Conservation (phyloP, 225 moss, liverwort and hornwort genomes). For the Marchantia paleacea region DNA sequence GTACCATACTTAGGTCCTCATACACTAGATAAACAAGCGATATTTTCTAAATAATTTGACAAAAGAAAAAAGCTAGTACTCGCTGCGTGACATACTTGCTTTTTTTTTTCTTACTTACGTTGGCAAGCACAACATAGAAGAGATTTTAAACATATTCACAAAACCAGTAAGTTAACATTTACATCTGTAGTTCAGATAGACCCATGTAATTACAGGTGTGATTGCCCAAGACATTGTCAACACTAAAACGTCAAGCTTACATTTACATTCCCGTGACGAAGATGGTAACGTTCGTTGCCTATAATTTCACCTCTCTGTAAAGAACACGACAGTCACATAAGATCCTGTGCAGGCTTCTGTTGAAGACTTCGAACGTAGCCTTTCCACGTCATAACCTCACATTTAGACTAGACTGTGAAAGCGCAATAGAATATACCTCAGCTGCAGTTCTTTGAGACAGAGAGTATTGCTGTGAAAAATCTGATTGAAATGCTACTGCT, state of each 20-base stretch:
- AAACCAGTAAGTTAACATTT: neutral
- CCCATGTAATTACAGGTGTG: slow-evolving; percentile 17
- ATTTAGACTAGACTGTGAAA: slow-evolving; percentile 16
- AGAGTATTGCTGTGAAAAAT: slow-evolving; percentile 8
- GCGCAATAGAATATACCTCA: slow-evolving; percentile 17
- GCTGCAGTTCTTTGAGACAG: slow-evolving; percentile 17
- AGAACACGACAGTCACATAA: slow-evolving; percentile 8
- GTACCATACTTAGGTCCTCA: too few species aligned
- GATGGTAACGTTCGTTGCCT: slow-evolving; percentile 10
- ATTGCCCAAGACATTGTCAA: slow-evolving; percentile 3
- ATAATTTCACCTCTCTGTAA: slow-evolving; percentile 6
- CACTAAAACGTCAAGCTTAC: slow-evolving; percentile 22
- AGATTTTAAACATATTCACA: too few species aligned
- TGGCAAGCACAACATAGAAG: too few species aligned
- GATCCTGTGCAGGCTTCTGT: neutral
- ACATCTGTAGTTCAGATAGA: neutral
- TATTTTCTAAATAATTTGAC: too few species aligned
- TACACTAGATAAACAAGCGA: too few species aligned
- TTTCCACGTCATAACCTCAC: slow-evolving; percentile 4
- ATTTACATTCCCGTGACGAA: slow-evolving; percentile 20
- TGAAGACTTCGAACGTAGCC: neutral
- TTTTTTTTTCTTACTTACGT: too few species aligned
- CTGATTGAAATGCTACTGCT: slow-evolving; percentile 8
- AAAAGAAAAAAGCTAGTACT: too few species aligned
- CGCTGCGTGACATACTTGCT: too few species aligned